phyloP scores from a whole-genome alignment of 1,284 basidiomycete genomes.

The Dichomitus squalens region DNA sequence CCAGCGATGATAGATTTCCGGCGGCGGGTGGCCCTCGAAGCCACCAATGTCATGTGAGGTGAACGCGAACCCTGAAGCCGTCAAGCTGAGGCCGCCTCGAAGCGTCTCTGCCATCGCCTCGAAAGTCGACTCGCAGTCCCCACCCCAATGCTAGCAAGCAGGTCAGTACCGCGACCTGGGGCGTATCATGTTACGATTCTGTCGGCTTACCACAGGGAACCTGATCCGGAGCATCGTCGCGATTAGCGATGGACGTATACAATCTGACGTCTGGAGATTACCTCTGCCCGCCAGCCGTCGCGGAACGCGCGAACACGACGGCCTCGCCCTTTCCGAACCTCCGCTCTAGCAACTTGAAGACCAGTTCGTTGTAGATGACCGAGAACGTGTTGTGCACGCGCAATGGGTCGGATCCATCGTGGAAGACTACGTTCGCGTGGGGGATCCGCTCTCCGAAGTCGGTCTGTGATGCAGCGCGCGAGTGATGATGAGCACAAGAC shows the following conservation, averaged over 20 bases:
- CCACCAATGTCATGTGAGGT: conserved; percentile 79
- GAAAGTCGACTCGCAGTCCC: conserved; percentile 77
- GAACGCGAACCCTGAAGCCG: conserved; percentile 70
- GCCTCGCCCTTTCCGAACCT: conserved; percentile 67
- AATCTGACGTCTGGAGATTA: neutral
- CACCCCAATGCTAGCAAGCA: conserved; percentile 64
- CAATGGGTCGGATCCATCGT: conserved; percentile 72
- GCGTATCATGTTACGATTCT: neutral
- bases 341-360: conserved; percentile 62
- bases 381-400: conserved; percentile 69
- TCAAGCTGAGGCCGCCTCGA: conserved; percentile 67
- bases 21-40: conserved; percentile 72
- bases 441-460: conserved; percentile 76
- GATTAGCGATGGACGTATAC: neutral
- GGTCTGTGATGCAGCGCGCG: conserved; percentile 43
- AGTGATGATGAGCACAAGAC: neutral
- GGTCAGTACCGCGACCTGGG: conserved; percentile 1
- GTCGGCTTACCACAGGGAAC: conserved; percentile 31
- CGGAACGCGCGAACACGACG: conserved; percentile 68
- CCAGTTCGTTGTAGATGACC: conserved; percentile 69
- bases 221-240: neutral
- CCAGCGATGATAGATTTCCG: conserved; percentile 76
- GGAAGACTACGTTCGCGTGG: conserved; percentile 60
- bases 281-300: conserved; percentile 69
- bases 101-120: conserved; percentile 80